Evolutionary conservation across 1,139 yeast genomes (phyloP), one percentile per base, ranked within the genome.

Genomic region (Meyerozyma athensensis): DNA sequence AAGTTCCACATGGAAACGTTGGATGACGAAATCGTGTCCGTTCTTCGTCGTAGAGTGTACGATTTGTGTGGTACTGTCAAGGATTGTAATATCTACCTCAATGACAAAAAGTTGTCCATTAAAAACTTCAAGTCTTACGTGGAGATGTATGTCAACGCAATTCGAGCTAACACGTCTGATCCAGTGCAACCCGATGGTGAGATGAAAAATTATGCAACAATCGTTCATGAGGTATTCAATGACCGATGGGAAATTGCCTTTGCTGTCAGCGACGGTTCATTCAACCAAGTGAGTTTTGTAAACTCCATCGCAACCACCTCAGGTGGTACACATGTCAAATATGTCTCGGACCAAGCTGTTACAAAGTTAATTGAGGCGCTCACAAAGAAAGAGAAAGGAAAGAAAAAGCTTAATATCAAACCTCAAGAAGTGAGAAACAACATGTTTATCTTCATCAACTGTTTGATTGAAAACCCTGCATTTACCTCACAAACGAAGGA

Each of bases 401-500:
- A 85, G 55, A 81, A 79, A 47, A 70, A 70, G 41, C 79, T 86
- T 24, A 81, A 81, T 59, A 79, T 94, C 42, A 86, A 85, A 50
- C 92, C 96, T 1, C 82, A 82, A 49, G 97, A 94, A 63, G 85
- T 94, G 41, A 80, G 83, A 56, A 89, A 84, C 58, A 86, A 89
- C 59, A 85, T 92, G 82, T 92, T 92, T 53, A 56, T 94, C 30
- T 94, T 94, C 52, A 72, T 94, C 47, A 94, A 94, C 59, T 89
- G 97, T 72, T 71, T 90, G 48, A 80, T 94, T 60, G 97, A 89
- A 57, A 94, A 94, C 51, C 98, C 98, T 0, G 95, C 97, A 0
- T 94, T 94, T 56, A 90, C 97, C 0, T 90, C 98, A 0, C 98
- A 94, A 65, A 94, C 98, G 0, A 94, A 94, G 54, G 98, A 94